Conservation (phyloP, 1,284 basidiomycete genomes). For the Termitomyces sp. region DNA sequence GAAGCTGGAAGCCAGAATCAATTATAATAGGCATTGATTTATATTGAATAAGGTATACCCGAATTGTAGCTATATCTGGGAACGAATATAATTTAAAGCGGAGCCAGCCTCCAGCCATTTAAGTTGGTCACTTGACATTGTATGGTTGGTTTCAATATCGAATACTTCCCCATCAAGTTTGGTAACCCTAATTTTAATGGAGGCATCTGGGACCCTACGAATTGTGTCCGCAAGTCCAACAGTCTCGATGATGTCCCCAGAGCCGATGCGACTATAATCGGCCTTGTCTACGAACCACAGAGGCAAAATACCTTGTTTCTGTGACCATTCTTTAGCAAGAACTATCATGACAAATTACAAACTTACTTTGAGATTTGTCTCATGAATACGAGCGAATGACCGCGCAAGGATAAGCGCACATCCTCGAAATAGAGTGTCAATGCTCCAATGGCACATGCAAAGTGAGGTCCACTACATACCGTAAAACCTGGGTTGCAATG, state of each 20-base stretch:
- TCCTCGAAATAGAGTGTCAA: conserved; percentile 36
- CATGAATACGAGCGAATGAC: conserved; percentile 98
- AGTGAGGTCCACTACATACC: conserved; percentile 39
- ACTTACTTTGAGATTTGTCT: conserved; percentile 89
- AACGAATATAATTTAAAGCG: conserved; percentile 81
- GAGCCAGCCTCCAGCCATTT: conserved; percentile 85
- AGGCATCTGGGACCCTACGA: conserved; percentile 42
- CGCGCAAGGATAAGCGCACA: conserved; percentile 82
- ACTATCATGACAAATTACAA: background rate
- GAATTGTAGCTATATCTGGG: conserved; percentile 33
- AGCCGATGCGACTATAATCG: conserved; percentile 79
- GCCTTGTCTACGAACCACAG: conserved; percentile 85
- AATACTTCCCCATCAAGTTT: conserved; percentile 61
- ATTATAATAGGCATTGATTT: background rate
- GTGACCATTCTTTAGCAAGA: background rate
- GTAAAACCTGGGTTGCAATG: conserved; percentile 94
- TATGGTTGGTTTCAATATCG: conserved; percentile 76
- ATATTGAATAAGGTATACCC: background rate
- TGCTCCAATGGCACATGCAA: background rate
- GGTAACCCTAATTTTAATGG: conserved; percentile 67
- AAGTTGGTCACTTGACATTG: conserved; percentile 85
- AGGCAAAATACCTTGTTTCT: conserved; percentile 95
- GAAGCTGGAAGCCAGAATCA: conserved; percentile 9
- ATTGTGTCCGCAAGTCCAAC: conserved; percentile 50
- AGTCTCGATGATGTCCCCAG: conserved; percentile 70